phyloP scores from a whole-genome alignment of 805 yeast species.

The Candida tibetensis region DNA sequence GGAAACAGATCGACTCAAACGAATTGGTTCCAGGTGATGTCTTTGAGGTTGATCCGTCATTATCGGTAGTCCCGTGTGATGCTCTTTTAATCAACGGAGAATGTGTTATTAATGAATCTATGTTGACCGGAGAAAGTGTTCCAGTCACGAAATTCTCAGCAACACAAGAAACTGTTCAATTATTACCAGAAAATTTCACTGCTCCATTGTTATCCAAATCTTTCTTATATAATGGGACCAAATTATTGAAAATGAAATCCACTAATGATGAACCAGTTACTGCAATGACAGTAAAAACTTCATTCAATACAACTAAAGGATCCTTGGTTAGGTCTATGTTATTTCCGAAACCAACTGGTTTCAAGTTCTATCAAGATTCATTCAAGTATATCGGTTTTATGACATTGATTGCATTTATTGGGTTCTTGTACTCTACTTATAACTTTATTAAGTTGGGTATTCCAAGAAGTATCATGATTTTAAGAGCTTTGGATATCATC shows the following conservation, averaged over 20 bases:
- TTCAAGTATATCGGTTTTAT: slow-evolving; percentile 95
- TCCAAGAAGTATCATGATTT: slow-evolving; percentile 62
- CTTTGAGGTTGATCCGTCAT: slow-evolving; percentile 84
- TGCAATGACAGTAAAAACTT: slow-evolving; percentile 85
- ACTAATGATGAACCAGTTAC: slow-evolving; percentile 73
- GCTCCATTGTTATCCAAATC: slow-evolving; percentile 69
- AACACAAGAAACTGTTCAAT: slow-evolving; percentile 55
- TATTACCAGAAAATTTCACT: slow-evolving; percentile 58
- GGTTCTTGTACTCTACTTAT: slow-evolving; percentile 78
- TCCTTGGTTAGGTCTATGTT: slow-evolving; percentile 91
- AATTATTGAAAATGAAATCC: slow-evolving; percentile 75
- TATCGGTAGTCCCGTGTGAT: slow-evolving; percentile 80
- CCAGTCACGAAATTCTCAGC: slow-evolving; percentile 86
- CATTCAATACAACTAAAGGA: slow-evolving; percentile 95
- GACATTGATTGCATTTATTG: slow-evolving; percentile 79
- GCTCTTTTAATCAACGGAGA: slow-evolving; percentile 85
- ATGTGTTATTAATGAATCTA: slow-evolving; percentile 94
- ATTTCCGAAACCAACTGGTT: slow-evolving; percentile 91
- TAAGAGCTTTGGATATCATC: slow-evolving; percentile 89
- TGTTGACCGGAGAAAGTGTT: slow-evolving; percentile 97
- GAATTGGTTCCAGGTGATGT: slow-evolving; percentile 96
- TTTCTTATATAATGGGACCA: slow-evolving; percentile 84
- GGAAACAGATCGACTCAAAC: slow-evolving; percentile 75
- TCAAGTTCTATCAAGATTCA: slow-evolving; percentile 91
- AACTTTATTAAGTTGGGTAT: slow-evolving; percentile 79